Conservation (phyloP, 2,329 filamentous ascomycete species). For the Exserohilum turcica region DNA sequence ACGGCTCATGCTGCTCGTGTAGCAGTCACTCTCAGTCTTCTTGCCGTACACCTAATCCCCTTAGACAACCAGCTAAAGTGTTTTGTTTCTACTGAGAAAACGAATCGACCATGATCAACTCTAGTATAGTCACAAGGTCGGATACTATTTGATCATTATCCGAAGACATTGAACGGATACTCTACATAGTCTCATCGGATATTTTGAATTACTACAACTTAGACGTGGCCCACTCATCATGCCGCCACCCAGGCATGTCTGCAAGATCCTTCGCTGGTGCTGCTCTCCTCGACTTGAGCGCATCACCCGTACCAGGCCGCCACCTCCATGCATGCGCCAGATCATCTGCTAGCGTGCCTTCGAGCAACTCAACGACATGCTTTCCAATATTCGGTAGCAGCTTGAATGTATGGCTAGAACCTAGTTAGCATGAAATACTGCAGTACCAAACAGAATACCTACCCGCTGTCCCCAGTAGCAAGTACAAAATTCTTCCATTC, state of each 20-base stretch:
- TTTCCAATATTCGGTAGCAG: slow-evolving; percentile 55
- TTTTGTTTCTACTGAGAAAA: too few species aligned
- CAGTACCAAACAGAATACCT: slow-evolving; percentile 21
- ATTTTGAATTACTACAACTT: slow-evolving; percentile 9
- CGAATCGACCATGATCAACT: too few species aligned
- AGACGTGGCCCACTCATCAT: slow-evolving; percentile 16
- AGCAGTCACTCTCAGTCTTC: slow-evolving; percentile 14
- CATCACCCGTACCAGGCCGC: slow-evolving; percentile 53
- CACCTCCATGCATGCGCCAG: slow-evolving; percentile 53
- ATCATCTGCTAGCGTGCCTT: slow-evolving; percentile 48
- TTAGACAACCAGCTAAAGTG: too few species aligned
- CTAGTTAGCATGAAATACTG: slow-evolving; percentile 2
- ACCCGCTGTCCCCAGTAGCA: slow-evolving; percentile 57
- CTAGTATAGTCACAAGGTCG: too few species aligned
- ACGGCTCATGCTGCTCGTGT: slow-evolving; percentile 14
- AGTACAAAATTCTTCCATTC: slow-evolving; percentile 55
- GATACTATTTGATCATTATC: too few species aligned
- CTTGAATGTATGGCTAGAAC: slow-evolving; percentile 53
- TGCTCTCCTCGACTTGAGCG: slow-evolving; percentile 50
- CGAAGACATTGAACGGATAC: background rate
- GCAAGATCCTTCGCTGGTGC: slow-evolving; percentile 53
- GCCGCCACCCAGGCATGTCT: slow-evolving; percentile 54
- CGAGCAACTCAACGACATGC: slow-evolving; percentile 54
- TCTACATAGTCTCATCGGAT: background rate
- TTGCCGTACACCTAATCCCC: slow-evolving; percentile 2